phyloP scores from a whole-genome alignment of 345 rosid species.

The Kernera saxatilis region DNA sequence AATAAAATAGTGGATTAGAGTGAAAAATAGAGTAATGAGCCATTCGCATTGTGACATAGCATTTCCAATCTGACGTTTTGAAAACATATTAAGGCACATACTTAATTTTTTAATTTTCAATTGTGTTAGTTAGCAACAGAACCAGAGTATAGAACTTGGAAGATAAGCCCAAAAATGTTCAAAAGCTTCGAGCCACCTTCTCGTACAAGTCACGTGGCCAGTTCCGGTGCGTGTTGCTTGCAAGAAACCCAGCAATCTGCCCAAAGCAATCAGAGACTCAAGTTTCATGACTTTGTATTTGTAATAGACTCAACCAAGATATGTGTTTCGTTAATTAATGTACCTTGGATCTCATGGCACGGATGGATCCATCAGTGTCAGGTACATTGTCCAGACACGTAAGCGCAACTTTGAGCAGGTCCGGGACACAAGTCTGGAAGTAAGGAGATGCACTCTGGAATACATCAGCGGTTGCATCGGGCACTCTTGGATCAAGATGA shows the following conservation, averaged over 20 bases:
- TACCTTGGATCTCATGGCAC: constrained; percentile 93
- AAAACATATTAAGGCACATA: too few species aligned
- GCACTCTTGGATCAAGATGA: constrained; percentile 78
- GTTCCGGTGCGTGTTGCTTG: constrained; percentile 69
- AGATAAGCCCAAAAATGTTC: constrained; percentile 20
- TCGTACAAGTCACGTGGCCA: constrained; percentile 92
- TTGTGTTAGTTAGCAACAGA: not conserved
- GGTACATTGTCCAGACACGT: constrained; percentile 81
- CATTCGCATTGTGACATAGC: too few species aligned
- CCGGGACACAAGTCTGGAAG: constrained; percentile 87
- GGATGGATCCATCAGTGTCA: constrained; percentile 86
- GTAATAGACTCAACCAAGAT: not conserved
- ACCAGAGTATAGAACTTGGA: not conserved
- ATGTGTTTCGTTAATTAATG: not conserved
- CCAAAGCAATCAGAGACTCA: constrained; percentile 18
- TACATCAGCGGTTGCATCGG: constrained; percentile 43
- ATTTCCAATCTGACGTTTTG: too few species aligned
- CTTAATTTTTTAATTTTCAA: not conserved
- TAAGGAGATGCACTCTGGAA: constrained; percentile 74
- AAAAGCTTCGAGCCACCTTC: constrained; percentile 75
- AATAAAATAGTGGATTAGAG: too few species aligned
- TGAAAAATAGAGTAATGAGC: too few species aligned
- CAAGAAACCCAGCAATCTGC: constrained; percentile 87
- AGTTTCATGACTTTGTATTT: not conserved
- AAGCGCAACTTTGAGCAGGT: constrained; percentile 73